A percentile compares a stretch with the other conserved stretches of the same genome.
phyloP scores from a whole-genome alignment of 2,329 filamentous ascomycete genomes.

The Fusarium sp. region DNA sequence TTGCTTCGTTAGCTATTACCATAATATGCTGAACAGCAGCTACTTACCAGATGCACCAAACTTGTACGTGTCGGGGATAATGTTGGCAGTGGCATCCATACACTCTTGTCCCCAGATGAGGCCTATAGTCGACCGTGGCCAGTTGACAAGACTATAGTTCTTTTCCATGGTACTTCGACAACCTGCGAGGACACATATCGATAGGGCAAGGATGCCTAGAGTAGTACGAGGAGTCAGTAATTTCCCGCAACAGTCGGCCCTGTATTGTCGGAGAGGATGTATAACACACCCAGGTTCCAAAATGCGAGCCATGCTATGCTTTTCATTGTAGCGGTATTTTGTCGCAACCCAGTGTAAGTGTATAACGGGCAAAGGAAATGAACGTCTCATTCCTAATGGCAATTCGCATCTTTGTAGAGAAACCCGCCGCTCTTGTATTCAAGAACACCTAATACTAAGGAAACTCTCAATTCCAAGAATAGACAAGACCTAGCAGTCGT shows the following conservation, averaged over 20 bases:
- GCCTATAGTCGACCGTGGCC: constrained; percentile 33
- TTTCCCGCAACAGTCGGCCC: too few species aligned
- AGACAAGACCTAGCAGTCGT: not conserved
- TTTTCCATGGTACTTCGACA: constrained; percentile 31
- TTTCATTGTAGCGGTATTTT: constrained; percentile 15
- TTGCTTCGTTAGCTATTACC: not conserved
- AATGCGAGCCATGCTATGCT: constrained; percentile 14
- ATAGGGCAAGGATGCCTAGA: constrained; percentile 35
- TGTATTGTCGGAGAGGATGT: not conserved
- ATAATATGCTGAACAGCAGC: accelerated
- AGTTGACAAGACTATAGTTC: constrained; percentile 40
- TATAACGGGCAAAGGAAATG: too few species aligned
- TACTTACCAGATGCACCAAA: constrained; percentile 34
- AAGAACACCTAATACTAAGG: not conserved
- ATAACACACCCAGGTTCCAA: constrained; percentile 26
- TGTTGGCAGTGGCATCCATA: constrained; percentile 11
- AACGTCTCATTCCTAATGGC: not conserved
- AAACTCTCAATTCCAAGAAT: not conserved
- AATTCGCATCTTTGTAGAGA: not conserved
- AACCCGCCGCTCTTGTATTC: constrained; percentile 1
- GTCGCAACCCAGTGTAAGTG: not conserved
- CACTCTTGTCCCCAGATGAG: constrained; percentile 39
- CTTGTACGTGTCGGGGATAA: constrained; percentile 36
- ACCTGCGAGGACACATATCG: constrained; percentile 37
- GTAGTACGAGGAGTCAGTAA: not conserved